These are phyloP conservation scores for Hypoxylon sp. DNA, from an alignment of 2,329 filamentous ascomycete genomes.

Conservation along the genomic window DNA sequence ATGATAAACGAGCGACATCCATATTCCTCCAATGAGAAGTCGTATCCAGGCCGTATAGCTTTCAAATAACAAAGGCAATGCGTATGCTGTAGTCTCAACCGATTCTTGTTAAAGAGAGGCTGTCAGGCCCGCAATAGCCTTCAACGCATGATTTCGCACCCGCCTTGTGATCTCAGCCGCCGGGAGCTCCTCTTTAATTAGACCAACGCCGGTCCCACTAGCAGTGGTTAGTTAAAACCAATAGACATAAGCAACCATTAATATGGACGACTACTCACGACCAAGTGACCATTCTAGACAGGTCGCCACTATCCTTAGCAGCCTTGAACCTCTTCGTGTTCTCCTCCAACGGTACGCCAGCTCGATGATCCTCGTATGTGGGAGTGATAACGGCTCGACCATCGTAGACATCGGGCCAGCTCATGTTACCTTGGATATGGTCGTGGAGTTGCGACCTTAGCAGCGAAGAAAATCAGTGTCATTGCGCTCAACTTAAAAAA, in stretches of 20 bases:
- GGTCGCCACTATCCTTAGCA: constrained; percentile 48
- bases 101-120: constrained; percentile 16
- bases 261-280: constrained; percentile 49
- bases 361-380: constrained; percentile 47
- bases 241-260: not conserved
- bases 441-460: constrained; percentile 54
- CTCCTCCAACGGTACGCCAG: constrained; percentile 51
- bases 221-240: not conserved
- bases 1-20: not conserved
- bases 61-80: not conserved
- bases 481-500: not conserved
- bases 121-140: constrained; percentile 41
- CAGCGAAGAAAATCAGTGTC: not conserved
- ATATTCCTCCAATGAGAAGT: not conserved
- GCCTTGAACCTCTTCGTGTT: constrained; percentile 48
- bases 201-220: constrained; percentile 53
- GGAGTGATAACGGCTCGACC: constrained; percentile 52
- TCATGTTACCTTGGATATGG: constrained; percentile 50
- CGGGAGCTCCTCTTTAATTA: constrained; percentile 49
- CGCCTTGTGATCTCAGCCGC: constrained; percentile 51
- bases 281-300: constrained; percentile 53
- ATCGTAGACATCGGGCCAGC: constrained; percentile 54
- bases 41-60: not conserved
- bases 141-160: constrained; percentile 49
- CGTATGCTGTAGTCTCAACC: not conserved